Evolutionary conservation across 192 early-diverging fungal species (phyloP), one percentile per base, ranked within the genome.

Genomic region (Dimargaris cristalligena): DNA sequence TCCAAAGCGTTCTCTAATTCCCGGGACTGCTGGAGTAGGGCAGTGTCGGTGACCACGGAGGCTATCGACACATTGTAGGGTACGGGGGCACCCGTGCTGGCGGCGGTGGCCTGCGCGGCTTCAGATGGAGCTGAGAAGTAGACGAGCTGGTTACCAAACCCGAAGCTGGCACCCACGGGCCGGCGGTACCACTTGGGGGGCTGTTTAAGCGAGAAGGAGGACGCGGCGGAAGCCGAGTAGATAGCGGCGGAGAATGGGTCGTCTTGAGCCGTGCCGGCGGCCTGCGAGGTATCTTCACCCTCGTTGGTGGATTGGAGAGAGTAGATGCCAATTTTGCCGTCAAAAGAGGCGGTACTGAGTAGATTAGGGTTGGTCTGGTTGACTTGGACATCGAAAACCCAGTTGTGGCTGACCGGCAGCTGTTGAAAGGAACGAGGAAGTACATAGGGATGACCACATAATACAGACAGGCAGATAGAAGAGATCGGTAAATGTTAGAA

Each of bases 351-450:
- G 30, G 86, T 82, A 30, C 82, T 82, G 45, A 91, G 74, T 10
- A 94, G 70, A 62, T 99, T 92, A 22, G 95, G 95, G 67, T 99
- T 97, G 48, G 82, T 68, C 60, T 86, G 83, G 68, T 90, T 94
- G 92, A 94, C 95, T 63, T 91, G 86, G 47, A 89, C 91, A 62
- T 97, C 91, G 71, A 95, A 97, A 13, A 84, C 79, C 95, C 95
- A 99, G 78, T 95, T 97, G 62, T 71, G 74, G 58, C 80, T 78
- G 50, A 77, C 76, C 47, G 87, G 85, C 45, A 99, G 73, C 67
- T n/a, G n/a, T n/a, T n/a, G n/a, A n/a, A n/a, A n/a, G n/a, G n/a
- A n/a, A n/a, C n/a, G n/a, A n/a, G n/a, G n/a, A n/a, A n/a, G n/a
- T n/a, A n/a, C n/a, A n/a, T n/a, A n/a, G n/a, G n/a, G n/a, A n/a